Conservation (phyloP, 2,329 filamentous ascomycete genomes). For the Epichloe brachyelytri region DNA sequence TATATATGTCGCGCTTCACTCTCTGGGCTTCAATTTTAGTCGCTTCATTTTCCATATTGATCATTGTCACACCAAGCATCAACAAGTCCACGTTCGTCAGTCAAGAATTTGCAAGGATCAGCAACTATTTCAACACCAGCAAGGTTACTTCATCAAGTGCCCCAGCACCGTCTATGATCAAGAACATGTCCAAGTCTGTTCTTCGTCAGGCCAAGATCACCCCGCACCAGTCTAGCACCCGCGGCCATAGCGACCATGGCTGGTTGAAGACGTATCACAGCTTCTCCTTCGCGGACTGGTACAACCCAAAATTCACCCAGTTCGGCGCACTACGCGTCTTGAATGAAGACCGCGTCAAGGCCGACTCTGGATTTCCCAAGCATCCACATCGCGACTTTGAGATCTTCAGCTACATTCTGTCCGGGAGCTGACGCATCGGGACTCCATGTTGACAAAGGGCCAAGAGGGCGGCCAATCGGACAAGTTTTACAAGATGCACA, state of each 20-base stretch:
- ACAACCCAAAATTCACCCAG: slow-evolving; percentile 51
- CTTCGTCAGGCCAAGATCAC: slow-evolving; percentile 59
- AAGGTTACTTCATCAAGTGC: not conserved
- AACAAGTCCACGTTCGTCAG: slow-evolving; percentile 5
- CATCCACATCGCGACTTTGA: slow-evolving; percentile 79
- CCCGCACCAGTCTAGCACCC: slow-evolving; percentile 55
- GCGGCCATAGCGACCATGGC: slow-evolving; percentile 70
- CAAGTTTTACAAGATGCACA: slow-evolving; percentile 56
- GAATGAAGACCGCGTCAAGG: slow-evolving; percentile 74
- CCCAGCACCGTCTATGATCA: slow-evolving; percentile 19
- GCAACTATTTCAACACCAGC: not conserved
- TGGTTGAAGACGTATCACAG: slow-evolving; percentile 84
- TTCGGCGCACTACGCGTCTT: slow-evolving; percentile 73
- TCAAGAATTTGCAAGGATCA: slow-evolving; percentile 6
- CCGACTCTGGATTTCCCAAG: slow-evolving; percentile 66
- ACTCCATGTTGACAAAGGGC: slow-evolving; percentile 67
- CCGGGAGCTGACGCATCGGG: slow-evolving; percentile 73
- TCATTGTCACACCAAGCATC: slow-evolving; percentile 14
- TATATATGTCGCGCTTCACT: slow-evolving; percentile 28
- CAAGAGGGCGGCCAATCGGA: slow-evolving; percentile 45
- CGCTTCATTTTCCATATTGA: slow-evolving; percentile 25
- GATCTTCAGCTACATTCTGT: slow-evolving; percentile 82
- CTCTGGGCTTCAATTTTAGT: slow-evolving; percentile 22
- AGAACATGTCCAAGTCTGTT: slow-evolving; percentile 44
- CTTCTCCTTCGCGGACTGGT: slow-evolving; percentile 67